Evolutionary conservation across 2,329 filamentous ascomycete species (phyloP), one percentile per base, ranked within the genome.

Genomic region (Aspergillus uvarum): DNA sequence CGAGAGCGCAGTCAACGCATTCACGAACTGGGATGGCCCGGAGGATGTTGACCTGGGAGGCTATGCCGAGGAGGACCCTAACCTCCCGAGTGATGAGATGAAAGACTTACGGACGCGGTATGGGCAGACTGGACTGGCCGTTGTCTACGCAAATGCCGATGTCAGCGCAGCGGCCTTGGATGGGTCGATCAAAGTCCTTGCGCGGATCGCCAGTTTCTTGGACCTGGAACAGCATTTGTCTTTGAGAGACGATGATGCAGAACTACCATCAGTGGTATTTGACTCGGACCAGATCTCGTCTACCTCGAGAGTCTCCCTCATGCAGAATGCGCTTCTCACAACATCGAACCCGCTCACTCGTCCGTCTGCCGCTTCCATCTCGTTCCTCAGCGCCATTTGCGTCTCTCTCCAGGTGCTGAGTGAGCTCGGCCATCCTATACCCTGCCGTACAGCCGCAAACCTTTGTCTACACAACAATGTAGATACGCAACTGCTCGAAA

Each of bases 11-110:
- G 78, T 82, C 7, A 74, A 76, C 42, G 81, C 82, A 16, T 79
- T 87, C 31, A 75, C 78, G 42, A 76, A 83, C 24, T 89, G 86
- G 86, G 79, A 82, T 66, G 86, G 86, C 0, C 86, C 86, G 1
- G 73, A 76, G 44, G 84, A 87, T 68, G 78, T 86, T 42, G 84
- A 87, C 59, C 69, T 87, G 5, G 85, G 84, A 16, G 84, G 82
- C 5, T 84, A 82, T 62, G 77, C 76, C 47, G 75, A 78, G 29
- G 73, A 73, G 2, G 72, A 75, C 14, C 69, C 70, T 16, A 77
- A 79, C 58, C 63, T 81, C 11, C 70, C 78, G 19, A 76, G 80
- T 10, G 78, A 82, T 5, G 69, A 76, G 19, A 73, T 77, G 57
- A 69, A 71, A n/a, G 74, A 77, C 31, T 80, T 68, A 72, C 81